Evolutionary conservation across 2,329 filamentous ascomycete genomes (phyloP).

Genomic region (Arthrocladium fulminans): DNA sequence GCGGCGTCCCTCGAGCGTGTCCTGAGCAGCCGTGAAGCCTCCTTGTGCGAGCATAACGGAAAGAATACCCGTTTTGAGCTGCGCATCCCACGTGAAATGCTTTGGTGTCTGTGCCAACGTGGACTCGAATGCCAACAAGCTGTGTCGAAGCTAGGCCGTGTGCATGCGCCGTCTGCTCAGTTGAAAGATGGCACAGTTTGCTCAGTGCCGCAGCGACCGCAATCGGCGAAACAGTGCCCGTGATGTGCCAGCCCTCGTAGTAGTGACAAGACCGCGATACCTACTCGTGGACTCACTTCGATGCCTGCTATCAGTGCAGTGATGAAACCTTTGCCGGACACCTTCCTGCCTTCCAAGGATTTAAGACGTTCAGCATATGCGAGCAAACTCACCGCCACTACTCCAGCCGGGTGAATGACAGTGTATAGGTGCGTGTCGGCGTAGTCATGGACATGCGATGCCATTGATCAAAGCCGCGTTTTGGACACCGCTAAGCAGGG

Average conservation of each 20-base stretch:
- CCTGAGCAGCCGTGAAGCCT: conserved; percentile 41
- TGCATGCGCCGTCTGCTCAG: conserved; percentile 38
- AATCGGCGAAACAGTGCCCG: conserved; percentile 43
- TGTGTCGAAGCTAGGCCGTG: conserved; percentile 47
- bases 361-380: conserved; percentile 36
- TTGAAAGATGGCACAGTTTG: conserved; percentile 38
- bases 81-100: conserved; percentile 47
- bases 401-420: conserved; percentile 48
- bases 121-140: conserved; percentile 45
- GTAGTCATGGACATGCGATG: conserved; percentile 50
- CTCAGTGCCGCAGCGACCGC: conserved; percentile 46
- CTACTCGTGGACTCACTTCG: conserved; percentile 46
- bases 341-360: conserved; percentile 21
- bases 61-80: conserved; percentile 44
- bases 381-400: conserved; percentile 43
- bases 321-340: conserved; percentile 42
- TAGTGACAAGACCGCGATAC: conserved; percentile 49
- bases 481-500: neutral
- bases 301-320: conserved; percentile 44
- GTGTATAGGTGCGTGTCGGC: conserved; percentile 50
- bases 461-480: conserved; percentile 47
- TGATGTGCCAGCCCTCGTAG: conserved; percentile 50
- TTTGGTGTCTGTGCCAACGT: conserved; percentile 50
- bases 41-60: conserved; percentile 39
- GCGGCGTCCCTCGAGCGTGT: conserved; percentile 44